Evolutionary conservation across 805 yeast genomes (phyloP).

Genomic region (Starmerella geochares): DNA sequence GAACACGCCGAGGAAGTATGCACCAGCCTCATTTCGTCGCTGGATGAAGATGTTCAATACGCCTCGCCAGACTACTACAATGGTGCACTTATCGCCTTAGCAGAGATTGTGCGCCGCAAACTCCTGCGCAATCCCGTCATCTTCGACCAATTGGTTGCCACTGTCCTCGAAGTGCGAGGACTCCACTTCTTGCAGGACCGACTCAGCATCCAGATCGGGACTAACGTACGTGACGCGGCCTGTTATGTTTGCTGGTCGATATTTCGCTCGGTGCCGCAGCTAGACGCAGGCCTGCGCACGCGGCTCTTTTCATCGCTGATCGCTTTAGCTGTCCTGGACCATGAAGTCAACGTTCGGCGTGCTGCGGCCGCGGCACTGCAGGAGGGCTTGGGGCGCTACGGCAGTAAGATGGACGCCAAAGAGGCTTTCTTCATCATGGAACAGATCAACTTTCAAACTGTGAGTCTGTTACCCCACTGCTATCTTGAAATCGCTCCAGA

Average conservation of each 20-base stretch:
- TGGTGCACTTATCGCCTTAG: constrained; percentile 48
- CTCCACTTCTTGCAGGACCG: constrained; percentile 50
- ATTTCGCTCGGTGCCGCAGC: constrained; percentile 35
- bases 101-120: constrained; percentile 36
- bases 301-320: constrained; percentile 36
- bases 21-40: constrained; percentile 27
- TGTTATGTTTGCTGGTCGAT: constrained; percentile 80
- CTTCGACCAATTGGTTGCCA: constrained; percentile 9
- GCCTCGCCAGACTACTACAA: constrained; percentile 37
- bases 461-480: constrained; percentile 39
- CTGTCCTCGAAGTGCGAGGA: constrained; percentile 36
- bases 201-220: constrained; percentile 46
- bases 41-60: constrained; percentile 18
- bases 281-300: constrained; percentile 18
- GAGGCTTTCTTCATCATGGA: constrained; percentile 42
- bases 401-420: constrained; percentile 33
- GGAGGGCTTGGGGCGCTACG: constrained; percentile 72
- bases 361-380: constrained; percentile 83
- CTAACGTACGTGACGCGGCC: constrained; percentile 71
- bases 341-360: constrained; percentile 61
- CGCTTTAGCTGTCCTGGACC: constrained; percentile 53
- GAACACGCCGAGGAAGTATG: constrained; percentile 29
- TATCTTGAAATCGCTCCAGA: constrained; percentile 34
- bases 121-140: constrained; percentile 13
- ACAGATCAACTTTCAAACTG: constrained; percentile 41